These are phyloP conservation scores for Cucurbita argyrosperma DNA, from an alignment of 306 rosid genomes.

Conservation along the genomic window DNA sequence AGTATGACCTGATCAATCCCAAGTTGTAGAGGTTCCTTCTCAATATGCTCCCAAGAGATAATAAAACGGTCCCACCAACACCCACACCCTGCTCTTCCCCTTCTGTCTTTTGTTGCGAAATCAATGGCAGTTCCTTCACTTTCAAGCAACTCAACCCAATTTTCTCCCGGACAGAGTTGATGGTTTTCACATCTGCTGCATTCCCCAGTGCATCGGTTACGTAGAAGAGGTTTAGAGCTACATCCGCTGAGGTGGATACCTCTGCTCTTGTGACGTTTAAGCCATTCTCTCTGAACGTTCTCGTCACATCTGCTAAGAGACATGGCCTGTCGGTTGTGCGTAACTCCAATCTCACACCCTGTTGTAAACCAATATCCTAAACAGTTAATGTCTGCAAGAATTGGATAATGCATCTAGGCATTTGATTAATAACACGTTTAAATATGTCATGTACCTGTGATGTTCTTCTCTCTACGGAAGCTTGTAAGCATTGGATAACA, in stretches of 20 bases:
- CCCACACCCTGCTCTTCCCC: conserved; percentile 48
- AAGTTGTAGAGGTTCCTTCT: conserved; percentile 71
- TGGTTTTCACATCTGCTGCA: conserved; percentile 33
- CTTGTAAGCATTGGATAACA: conserved; percentile 72
- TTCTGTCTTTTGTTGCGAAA: conserved; percentile 23
- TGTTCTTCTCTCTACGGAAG: conserved; percentile 70
- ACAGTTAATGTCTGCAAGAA: background rate
- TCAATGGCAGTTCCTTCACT: conserved; percentile 63
- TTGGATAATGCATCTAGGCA: background rate
- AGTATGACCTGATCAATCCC: conserved; percentile 74
- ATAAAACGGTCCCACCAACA: conserved; percentile 77
- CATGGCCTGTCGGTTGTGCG: conserved; percentile 46
- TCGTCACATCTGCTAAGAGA: conserved; percentile 70
- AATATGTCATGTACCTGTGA: conserved; percentile 42
- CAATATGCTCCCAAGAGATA: conserved; percentile 75
- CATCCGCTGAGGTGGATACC: conserved; percentile 40
- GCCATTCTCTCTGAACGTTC: conserved; percentile 85
- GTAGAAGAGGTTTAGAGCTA: conserved; percentile 51
- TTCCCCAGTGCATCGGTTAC: conserved; percentile 70
- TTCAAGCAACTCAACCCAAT: conserved; percentile 51
- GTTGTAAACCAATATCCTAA: background rate
- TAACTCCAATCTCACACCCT: conserved; percentile 77
- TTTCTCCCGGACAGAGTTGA: conserved; percentile 57
- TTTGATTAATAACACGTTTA: background rate
- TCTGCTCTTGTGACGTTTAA: conserved; percentile 83